Evolutionary conservation across 169 alveolate genomes (phyloP), one percentile per base, ranked within the genome.

Genomic region (Eimeria sp.): DNA sequence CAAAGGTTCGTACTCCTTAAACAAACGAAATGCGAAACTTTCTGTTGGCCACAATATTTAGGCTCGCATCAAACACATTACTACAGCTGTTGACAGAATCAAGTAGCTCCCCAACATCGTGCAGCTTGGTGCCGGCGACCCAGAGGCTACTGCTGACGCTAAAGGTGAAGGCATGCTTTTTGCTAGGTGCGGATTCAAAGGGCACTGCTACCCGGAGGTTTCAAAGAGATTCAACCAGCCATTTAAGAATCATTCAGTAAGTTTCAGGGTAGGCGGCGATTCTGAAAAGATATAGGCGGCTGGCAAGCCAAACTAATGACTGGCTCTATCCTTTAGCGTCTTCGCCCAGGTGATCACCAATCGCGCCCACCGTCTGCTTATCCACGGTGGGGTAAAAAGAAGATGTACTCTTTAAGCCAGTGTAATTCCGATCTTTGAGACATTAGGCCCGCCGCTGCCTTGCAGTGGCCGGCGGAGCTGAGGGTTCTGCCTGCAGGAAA

Each of bases 381-480:
- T 80, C 67, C 51, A 27, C 75, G 92, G 92, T 84, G 92, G 45
- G 67, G 94, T 75, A 87, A 63, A 54, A 87, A 87, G 82, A 63
- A 87, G 45, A 65, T 61, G 83, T 65, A 75, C 47, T 87, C 94
- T 30, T 63, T 47, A 34, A 87, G 78, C 94, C 94, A 87, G 67
- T 87, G 94, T 57, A 87, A 30, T 43, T 87, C 94, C 34, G 63
- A 7, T 30, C 65, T 34, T n/a, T 63, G 63, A 20, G 94, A 87
- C 82, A 87, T 87, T 47, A 87, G 27, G 43, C 63, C 94, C 34
- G 94, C 83, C 22, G 82, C 94, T 20, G 94, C 94, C 54, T 45
- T 87, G 94, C 94, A 87, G 84, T 87, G 82, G 7, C 83, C 30
- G 57, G 83, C 83, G 4, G 94, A 51, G 82, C 75, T 87, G 61